Base-by-base conservation (phyloP, 2,329 filamentous ascomycete genomes). In the Pestalotiopsis sp. region DNA sequence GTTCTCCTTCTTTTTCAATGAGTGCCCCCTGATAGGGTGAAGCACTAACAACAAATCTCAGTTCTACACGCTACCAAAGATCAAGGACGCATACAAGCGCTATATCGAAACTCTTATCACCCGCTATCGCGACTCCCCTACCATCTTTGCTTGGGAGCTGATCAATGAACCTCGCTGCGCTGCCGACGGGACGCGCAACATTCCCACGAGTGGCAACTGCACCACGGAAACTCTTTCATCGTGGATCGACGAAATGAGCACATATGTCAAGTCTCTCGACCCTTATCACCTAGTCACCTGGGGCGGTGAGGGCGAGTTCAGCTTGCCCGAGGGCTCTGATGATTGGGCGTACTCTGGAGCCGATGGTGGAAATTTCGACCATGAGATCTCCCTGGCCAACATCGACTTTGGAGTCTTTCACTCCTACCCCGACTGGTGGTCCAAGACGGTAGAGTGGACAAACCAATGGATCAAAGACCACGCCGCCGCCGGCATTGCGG, bases 121-220 rank as follows among this genome's bases (percentile, higher is more conserved):
- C 23, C 83, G 90, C 12, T 92, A 91, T 79, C 85, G 81, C 60
- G 80, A 83, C 70, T 90, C 87, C 0, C 79, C 86, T 0, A 85
- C 90, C 0, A 84, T 92, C 61, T 88, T 92, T 71, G 88, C 89
- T 0, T 92, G 90, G 90, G 90, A 92, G 73, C 80, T 92, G 1
- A 87, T 83, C 68, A 92, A 92, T 72, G 90, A 92, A 69, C 83
- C 83, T 23, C 83, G 84, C 68, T 86, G 84, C 75, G 83, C 83
- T 25, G 84, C 80, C 27, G 83, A 86, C 65, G 78, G 74, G 6
- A 73, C 72, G 7, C 83, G 84, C 68, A 86, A 86, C 74, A 81
- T 86, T 0, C 83, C 83, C 1, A 77, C 78, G 1, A 82, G 81
- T 41, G 70, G 69, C 0, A 72, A 75, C 71, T 86, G 84, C 73